Base-by-base conservation (phyloP, 2,329 filamentous ascomycete genomes). In the Trichoderma atroviride region DNA sequence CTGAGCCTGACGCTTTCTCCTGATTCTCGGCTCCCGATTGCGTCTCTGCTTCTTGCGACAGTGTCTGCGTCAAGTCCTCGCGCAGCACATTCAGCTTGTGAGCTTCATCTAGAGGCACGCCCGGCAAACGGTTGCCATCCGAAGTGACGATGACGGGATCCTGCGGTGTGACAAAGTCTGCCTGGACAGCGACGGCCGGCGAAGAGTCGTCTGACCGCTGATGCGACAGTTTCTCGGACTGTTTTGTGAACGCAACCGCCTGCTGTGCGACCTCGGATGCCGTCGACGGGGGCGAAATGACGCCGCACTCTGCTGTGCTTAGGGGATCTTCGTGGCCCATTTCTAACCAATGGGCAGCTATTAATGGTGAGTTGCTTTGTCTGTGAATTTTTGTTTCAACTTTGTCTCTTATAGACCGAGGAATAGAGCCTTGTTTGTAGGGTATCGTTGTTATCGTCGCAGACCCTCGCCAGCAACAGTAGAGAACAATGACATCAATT, bases 81-180 rank as follows among this genome's bases (percentile, higher is more conserved):
- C 84, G 87, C 53, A 92, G 77, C 5, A 82, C 75, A 76, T 94
- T 94, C 68, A 94, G 83, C 76, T 89, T 91, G 71, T 87, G 83
- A 1, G 92, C 91, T 79, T 94, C 91, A 37, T 86, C 82, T 5
- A 93, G 76, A 1, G 91, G 91, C 1, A 94, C 88, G 1, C 87
- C 86, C 0, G 92, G 91, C 6, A 94, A 78, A 50, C 91, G 83
- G 58, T 86, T 84, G 35, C 91, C 91, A 76, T 91, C 87, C 16
- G 86, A 85, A 0, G 91, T 93, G 65, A 89, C 82, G 57, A 94
- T 87, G 19, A 94, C 87, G 0, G 91, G 87, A 76, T 94, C 91
- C 60, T 90, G 87, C 0, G 90, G 86, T 0, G 92, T 94, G 37
- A 90, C 81, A 71, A 86, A 88, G n/a, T 80, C 85, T 35, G 91